Base-by-base conservation (phyloP, 2,329 filamentous ascomycete genomes). In the Microdochium nivale region DNA sequence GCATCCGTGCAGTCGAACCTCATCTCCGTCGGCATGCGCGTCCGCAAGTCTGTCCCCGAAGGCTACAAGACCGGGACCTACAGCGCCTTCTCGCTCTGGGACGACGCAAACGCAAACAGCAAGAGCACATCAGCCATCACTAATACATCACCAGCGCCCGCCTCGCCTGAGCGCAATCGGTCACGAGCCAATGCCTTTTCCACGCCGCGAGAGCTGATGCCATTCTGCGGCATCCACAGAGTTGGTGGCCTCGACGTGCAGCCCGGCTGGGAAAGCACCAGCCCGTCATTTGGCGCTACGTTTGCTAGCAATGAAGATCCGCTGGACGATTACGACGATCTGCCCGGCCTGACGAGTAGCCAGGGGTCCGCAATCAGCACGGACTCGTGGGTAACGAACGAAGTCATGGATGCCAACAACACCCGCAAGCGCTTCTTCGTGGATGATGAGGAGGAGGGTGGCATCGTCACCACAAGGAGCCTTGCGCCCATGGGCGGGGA, bases 11-110 rank as follows among this genome's bases (percentile, higher is more conserved):
- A 96, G 68, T 79, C 90, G 33, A 87, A 87, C 55, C 83, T 97
- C n/a, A 76, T 96, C 43, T 88, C 80, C 61, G 92, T 97, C 57
- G 92, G 92, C 61, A 96, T 96, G 90, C 86, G 92, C 24, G 80
- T 97, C 49, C 87, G 92, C 65, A 97, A 97, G 72, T 88, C 88
- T 11, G 87, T 97, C 8, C 87, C 90, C 1, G 91, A 96, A 66
- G 92, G 92, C 54, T 96, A 96, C 78, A 95, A 95, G 73, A 95
- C 88, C 1, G 79, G 79, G 51, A 67, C 65, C 50, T 71, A 75
- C 63, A 68, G 65, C 54, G 73, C 70, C 58, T 82, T 81, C 62
- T 70, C 75, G 47, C 68, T 83, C 23, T 82, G 78, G 68, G 65
- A 69, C 50, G 73, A 77, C 19, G 52, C 50, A 50, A 62, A 56